Evolutionary conservation across 2,329 filamentous ascomycete species (phyloP).

Genomic region (Aureobasidium lini): DNA sequence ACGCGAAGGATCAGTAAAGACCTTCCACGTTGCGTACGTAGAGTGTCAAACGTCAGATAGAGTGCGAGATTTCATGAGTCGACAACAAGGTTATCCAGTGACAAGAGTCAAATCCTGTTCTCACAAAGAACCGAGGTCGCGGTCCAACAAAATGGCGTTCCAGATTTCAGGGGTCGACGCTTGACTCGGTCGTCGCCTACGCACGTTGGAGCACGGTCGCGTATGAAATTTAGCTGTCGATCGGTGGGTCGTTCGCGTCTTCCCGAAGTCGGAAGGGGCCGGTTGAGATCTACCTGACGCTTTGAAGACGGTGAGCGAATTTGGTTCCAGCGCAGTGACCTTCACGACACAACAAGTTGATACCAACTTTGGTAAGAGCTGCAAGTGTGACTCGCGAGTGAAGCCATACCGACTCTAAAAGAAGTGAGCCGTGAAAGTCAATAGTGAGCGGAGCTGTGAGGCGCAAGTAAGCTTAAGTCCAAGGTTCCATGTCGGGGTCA

Average conservation of each 20-base stretch:
- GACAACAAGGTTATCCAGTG: neutral
- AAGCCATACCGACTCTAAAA: neutral
- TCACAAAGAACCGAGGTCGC: neutral
- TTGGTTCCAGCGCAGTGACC: neutral
- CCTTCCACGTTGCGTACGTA: neutral
- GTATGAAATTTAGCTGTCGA: neutral
- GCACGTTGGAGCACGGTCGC: neutral
- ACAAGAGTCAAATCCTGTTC: neutral
- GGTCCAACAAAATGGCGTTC: neutral
- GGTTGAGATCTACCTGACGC: neutral
- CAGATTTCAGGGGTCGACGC: neutral
- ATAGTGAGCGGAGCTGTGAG: slow-evolving; percentile 7
- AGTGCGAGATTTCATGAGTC: neutral
- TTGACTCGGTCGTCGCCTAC: neutral
- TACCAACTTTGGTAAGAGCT: neutral
- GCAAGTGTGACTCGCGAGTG: neutral
- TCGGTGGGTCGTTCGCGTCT: neutral
- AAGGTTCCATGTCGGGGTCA: neutral
- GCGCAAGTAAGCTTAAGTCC: slow-evolving; percentile 5
- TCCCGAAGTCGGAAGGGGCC: neutral
- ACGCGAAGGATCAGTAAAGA: neutral
- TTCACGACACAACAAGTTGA: neutral
- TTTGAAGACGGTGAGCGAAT: neutral
- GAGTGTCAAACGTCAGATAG: neutral
- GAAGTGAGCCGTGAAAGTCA: neutral